Base-by-base conservation (phyloP, 371 early-diverging fungal genomes). In the Mucor piriformis region DNA sequence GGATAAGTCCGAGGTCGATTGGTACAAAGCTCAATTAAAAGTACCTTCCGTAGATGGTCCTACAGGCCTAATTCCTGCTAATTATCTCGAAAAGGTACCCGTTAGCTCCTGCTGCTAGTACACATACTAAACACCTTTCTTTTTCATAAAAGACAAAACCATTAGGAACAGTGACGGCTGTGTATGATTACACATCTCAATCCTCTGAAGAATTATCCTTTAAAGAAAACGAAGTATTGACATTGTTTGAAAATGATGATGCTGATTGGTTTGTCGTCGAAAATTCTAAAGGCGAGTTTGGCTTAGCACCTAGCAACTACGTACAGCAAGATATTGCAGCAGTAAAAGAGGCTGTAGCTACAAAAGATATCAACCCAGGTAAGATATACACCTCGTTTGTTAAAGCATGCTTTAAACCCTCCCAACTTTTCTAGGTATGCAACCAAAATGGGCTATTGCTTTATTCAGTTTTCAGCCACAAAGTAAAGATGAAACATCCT, bases 201-300 rank as follows among this genome's bases (percentile, higher is more conserved):
- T 85, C 81, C 42, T 83, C 84, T 18, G 93, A 92, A 48, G 96
- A 96, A 72, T 74, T 93, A 24, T 69, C 85, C 7, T 82, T 96
- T 46, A 69, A 67, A 18, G 92, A 89, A 63, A 89, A 89, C 33
- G 94, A 92, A 44, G 50, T 82, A 18, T 63, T 89, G 60, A 73
- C 83, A 44, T 57, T 93, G 21, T 86, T 86, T 56, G 86, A 90
- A 29, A 88, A 87, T 32, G 88, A 86, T 40, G 94, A 92, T 65
- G 83, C 85, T 8, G 90, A 91, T 65, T 94, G 93, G 94, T 86
- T 77, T 66, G 69, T 90, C 47, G 89, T 85, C 18, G 77, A 81
- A 51, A 76, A 75, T 25, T 76, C 81, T 11, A 69, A 66, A 12
- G 75, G 81, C 13, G 63, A 72, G 0, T 79, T 82, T 34, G 94